Base-by-base conservation (phyloP, 139 green algal species). In the Chlamydomonas incerta region DNA sequence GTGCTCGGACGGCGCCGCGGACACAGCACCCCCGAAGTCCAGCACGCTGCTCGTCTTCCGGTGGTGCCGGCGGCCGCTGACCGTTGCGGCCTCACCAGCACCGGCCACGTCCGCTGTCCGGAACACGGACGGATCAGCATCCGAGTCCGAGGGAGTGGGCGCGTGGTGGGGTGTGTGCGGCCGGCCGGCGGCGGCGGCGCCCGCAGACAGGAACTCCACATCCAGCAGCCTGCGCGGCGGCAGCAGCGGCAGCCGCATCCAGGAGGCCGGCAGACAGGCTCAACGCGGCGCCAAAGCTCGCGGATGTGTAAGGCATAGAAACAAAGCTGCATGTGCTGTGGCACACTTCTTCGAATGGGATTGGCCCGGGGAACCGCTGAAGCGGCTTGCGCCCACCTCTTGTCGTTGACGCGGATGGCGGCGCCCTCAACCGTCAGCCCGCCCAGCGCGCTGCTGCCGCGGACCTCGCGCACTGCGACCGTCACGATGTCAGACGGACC, bases 381-480 rank as follows among this genome's bases (percentile, higher is more conserved):
- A n/a, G 11, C 29, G 41, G 31, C 41, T 2, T 10, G 33, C 74
- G 6, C 74, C 41, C 41, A 83, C 76, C 76, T 63, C 62, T 26
- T 62, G 62, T 62, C 76, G 46, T 83, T 83, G 17, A 83, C 26
- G 21, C 62, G 60, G 35, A 63, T 13, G 3, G 76, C 62, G 3
- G 72, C 28, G 11, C 23, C 60, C 62, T 83, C 76, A 37, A 63
- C 62, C 5, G 55, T 63, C 21, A 26, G 6, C 20, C 11, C 37
- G 37, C 60, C 76, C 18, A 83, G 63, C 13, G 41, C 41, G 46
- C 76, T 83, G 76, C 76, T 83, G 76, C 37, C 26, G 1, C 76
- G 76, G 24, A 37, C 28, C 11, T 63, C 37, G 15, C 33, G 37
- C 14, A 33, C 76, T 28, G n/a, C 28, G 28, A 83, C 37, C 58